Base-by-base conservation (phyloP, 371 early-diverging fungal species). In the Lichtheimia hyalospora region DNA sequence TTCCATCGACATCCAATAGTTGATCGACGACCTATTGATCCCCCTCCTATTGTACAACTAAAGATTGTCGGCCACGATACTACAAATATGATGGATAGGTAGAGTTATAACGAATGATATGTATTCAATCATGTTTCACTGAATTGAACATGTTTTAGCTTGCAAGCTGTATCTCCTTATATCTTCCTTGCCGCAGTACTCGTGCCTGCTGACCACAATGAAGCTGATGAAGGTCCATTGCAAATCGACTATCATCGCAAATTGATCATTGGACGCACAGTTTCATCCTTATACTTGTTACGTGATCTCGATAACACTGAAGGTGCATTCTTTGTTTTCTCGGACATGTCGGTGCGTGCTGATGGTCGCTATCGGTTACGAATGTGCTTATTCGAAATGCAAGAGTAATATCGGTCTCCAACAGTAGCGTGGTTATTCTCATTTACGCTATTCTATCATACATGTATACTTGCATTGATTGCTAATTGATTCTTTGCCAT, bases 291-390 rank as follows among this genome's bases (percentile, higher is more conserved):
- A 12, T 85, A 84, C 58, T 70, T 83, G 0, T 61, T 89, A 41
- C 71, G 79, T 55, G 88, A 88, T 56, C 55, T 85, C 46, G 83
- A 86, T 60, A 68, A 77, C 34, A 54, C 54, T 1, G 92, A 93
- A 54, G 95, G 93, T n/a, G 94, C 90, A 8, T 96, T 94, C 70
- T 96, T 96, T 74, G 95, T 96, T 10, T 97, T 96, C 73, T 92
- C 94, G 5, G 98, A 97, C 60, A 77, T 97, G 34, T 92, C 92
- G 15, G 92, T 95, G 4, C 79, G 97, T 16, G 86, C 89, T 69
- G 96, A 96, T 58, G 98, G 98, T 23, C 70, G 70, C 12, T 96
- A 92, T 72, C 82, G 93, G 10, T 74, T 97, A 18, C 91, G 91
- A 59, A 92, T 97, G 73, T 87, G 90, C 15, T 79, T 97, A 42